A percentile compares a stretch with the other conserved stretches of the same genome.
These are phyloP conservation scores for Xylariaceae sp. DNA, from an alignment of 2,329 filamentous ascomycete species.

Conservation along the genomic window DNA sequence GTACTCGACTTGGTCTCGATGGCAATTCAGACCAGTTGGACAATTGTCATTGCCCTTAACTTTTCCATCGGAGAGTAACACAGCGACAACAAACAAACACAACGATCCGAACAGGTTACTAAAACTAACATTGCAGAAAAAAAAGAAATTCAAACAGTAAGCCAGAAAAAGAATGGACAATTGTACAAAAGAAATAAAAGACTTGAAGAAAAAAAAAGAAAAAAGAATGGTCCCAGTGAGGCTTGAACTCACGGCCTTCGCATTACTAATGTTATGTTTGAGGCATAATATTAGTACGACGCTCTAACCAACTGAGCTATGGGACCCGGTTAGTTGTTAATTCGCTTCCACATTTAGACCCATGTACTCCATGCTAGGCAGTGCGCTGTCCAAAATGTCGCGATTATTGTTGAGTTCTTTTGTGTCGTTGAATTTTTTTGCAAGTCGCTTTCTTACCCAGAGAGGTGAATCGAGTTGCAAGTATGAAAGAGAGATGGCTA, in stretches of 20 bases:
- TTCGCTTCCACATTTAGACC: background rate
- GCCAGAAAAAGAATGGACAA: background rate
- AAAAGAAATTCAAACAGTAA: background rate
- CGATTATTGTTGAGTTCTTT: too few relatives aligned
- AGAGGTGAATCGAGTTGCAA: too few relatives aligned
- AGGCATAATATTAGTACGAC: slow-evolving; percentile 1
- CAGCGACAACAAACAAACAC: too few relatives aligned
- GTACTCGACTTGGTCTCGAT: too few relatives aligned
- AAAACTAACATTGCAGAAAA: background rate
- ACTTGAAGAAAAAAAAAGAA: background rate
- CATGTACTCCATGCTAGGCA: background rate
- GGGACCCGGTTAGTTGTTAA: background rate
- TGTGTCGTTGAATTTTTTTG: too few relatives aligned
- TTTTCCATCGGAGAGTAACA: too few relatives aligned
- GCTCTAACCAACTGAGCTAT: slow-evolving; percentile 5
- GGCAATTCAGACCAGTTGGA: too few relatives aligned
- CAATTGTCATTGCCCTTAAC: too few relatives aligned
- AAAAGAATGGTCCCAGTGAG: slow-evolving; percentile 1
- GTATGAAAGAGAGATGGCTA: too few relatives aligned
- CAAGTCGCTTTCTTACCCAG: too few relatives aligned
- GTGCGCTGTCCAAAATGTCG: too few relatives aligned
- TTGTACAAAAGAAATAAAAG: background rate
- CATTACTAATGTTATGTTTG: background rate
- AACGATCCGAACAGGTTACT: too few relatives aligned
- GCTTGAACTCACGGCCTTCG: slow-evolving; percentile 4